Conservation (phyloP, 164 flowering plant species). For the Chloranthus sessilifolius region DNA sequence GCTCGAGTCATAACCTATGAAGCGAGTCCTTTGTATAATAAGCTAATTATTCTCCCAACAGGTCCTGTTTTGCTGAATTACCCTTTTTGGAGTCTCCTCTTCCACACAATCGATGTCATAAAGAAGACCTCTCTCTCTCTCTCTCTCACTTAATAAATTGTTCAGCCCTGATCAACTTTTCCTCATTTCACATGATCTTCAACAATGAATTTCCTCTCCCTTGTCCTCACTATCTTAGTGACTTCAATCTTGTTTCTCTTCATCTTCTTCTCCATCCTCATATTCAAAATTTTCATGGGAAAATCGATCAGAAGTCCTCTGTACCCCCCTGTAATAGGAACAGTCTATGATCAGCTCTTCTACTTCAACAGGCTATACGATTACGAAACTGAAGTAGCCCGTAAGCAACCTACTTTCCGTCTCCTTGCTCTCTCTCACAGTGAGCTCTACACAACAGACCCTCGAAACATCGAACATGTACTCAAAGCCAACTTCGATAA, state of each 20-base stretch:
- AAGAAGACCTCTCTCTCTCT: no score
- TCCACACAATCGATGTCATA: no score
- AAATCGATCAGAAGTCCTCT: slow-evolving; percentile 12
- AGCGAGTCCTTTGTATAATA: no score
- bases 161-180: no score
- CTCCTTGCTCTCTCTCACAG: slow-evolving; percentile 40
- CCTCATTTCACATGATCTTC: no score
- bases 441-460: slow-evolving; percentile 48
- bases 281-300: slow-evolving; percentile 15
- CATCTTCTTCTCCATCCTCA: slow-evolving; percentile 32
- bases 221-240: slow-evolving; percentile 16
- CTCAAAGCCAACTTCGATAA: slow-evolving; percentile 50
- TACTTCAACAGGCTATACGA: slow-evolving; percentile 45
- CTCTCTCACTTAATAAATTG: no score
- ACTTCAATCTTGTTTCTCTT: slow-evolving; percentile 17
- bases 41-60: no score
- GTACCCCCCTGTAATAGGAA: slow-evolving; percentile 32
- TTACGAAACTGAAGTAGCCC: slow-evolving; percentile 35
- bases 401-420: slow-evolving; percentile 39
- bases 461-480: slow-evolving; percentile 51
- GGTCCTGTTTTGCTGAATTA: no score
- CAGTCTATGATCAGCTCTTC: slow-evolving; percentile 25
- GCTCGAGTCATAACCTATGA: no score
- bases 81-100: no score
- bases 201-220: slow-evolving; percentile 21